These are phyloP conservation scores for Cocos nucifera DNA, from an alignment of 176 grass and related monocot genomes.

Conservation along the genomic window DNA sequence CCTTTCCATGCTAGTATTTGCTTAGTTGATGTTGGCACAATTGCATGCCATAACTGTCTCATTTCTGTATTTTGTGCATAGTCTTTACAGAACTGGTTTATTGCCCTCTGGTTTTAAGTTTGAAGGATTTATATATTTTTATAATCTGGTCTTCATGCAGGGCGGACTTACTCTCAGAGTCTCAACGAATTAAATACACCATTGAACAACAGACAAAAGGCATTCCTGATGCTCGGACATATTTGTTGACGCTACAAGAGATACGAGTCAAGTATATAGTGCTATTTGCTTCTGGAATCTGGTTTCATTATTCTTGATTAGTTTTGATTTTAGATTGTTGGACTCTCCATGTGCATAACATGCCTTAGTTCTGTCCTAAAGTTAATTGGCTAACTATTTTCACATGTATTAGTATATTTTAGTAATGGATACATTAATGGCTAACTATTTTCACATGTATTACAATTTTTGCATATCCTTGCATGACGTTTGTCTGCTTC, in stretches of 20 bases:
- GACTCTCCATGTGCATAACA: too few relatives aligned
- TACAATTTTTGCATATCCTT: too few relatives aligned
- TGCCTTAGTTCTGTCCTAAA: too few relatives aligned
- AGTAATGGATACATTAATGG: too few relatives aligned
- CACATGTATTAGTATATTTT: too few relatives aligned
- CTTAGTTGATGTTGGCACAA: too few relatives aligned
- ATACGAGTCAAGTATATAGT: conserved; percentile 64
- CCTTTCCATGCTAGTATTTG: too few relatives aligned
- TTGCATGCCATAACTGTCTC: too few relatives aligned
- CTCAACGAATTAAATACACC: conserved; percentile 67
- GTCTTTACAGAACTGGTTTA: neutral
- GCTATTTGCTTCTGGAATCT: conserved; percentile 4
- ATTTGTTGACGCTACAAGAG: conserved; percentile 71
- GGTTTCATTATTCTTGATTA: neutral
- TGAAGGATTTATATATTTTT: neutral
- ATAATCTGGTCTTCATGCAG: conserved; percentile 38
- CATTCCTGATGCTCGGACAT: conserved; percentile 89
- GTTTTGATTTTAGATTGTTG: neutral
- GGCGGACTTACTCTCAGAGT: conserved; percentile 63
- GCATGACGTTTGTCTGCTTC: too few relatives aligned
- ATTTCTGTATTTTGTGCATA: neutral
- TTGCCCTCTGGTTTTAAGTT: conserved; percentile 13
- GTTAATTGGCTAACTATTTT: too few relatives aligned
- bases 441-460: too few relatives aligned
- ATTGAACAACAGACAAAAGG: conserved; percentile 54